phyloP scores from a whole-genome alignment of 2,329 filamentous ascomycete genomes.

The Xylaria sp. region DNA sequence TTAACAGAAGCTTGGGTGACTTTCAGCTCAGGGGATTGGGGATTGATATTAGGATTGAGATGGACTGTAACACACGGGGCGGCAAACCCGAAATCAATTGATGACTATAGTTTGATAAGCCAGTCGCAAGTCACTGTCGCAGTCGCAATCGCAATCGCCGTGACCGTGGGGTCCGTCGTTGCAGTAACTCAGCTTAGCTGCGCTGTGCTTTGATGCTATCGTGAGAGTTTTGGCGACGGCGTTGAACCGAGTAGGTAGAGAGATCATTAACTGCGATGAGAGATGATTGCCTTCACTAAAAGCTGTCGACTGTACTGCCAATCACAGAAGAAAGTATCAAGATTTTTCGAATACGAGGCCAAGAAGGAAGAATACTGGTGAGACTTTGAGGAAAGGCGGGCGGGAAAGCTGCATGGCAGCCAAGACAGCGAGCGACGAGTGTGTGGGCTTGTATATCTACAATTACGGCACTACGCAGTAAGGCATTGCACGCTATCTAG shows the following conservation, averaged over 20 bases:
- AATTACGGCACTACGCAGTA: neutral
- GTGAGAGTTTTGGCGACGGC: neutral
- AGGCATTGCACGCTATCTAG: neutral
- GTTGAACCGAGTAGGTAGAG: neutral
- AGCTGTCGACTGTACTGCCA: neutral
- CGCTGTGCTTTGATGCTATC: neutral
- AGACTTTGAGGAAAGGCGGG: conserved; percentile 8
- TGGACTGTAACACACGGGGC: conserved; percentile 26
- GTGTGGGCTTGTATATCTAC: neutral
- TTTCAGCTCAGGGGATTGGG: conserved; percentile 19
- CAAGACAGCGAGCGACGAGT: neutral
- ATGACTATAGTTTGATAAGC: conserved; percentile 9
- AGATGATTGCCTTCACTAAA: neutral
- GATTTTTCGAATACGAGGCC: conserved; percentile 33
- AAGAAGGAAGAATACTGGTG: conserved; percentile 31
- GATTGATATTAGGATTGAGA: no score
- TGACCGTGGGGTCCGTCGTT: neutral
- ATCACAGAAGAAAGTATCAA: conserved; percentile 4
- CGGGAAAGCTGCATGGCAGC: conserved; percentile 8
- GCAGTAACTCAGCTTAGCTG: neutral
- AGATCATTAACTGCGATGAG: neutral
- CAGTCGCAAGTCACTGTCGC: neutral
- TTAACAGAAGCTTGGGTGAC: neutral
- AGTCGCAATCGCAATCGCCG: neutral
- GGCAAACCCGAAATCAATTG: conserved; percentile 16